Evolutionary conservation across 306 rosid genomes (phyloP), one percentile per base, ranked within the genome.

Genomic region (Cucurbita ficifolia): DNA sequence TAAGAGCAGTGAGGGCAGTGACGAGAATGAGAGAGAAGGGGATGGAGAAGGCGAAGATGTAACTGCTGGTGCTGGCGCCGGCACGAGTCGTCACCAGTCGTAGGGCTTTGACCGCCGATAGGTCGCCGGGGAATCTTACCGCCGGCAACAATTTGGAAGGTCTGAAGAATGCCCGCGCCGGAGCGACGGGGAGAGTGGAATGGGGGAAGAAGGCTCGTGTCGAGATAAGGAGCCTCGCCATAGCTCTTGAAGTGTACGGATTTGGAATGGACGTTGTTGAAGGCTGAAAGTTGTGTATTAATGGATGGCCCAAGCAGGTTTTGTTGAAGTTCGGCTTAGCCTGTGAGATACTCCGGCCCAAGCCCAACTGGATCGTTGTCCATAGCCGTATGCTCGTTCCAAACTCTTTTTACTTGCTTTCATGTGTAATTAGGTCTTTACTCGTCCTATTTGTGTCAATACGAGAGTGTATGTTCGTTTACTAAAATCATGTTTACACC

Each of bases 11-110:
- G 56, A 86, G 75, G 54, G 83, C 81, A 3, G 97, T 92, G 82
- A 81, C 33, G n/a, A 76, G 82, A 43, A 92, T 77, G 19, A 92
- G 96, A 52, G 96, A 86, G 19, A 88, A 36, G 0, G 97, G 96
- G 36, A 89, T 79, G 0, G 84, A 80, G 63, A 92, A 79, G 14
- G 96, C 95, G 73, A 92, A 84, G 45, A 84, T 19, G 75, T 73
- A 77, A 85, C 80, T 82, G 78, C 39, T 83, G 6, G 89, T 10
- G 81, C 76, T 80, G 80, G 95, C 87, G 9, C 90, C 96, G 3
- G 90, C 95, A 45, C 89, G 88, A 12, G 88, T 83, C 50, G 75
- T 79, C 83, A 80, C 83, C 14, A 45, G 4, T 46, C 73, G 54
- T 21, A 72, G 36, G 60, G 74, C 42, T 65, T 90, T 82, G 40